phyloP scores from a whole-genome alignment of 305 asterid genomes.

The Fraxinus latifolia region DNA sequence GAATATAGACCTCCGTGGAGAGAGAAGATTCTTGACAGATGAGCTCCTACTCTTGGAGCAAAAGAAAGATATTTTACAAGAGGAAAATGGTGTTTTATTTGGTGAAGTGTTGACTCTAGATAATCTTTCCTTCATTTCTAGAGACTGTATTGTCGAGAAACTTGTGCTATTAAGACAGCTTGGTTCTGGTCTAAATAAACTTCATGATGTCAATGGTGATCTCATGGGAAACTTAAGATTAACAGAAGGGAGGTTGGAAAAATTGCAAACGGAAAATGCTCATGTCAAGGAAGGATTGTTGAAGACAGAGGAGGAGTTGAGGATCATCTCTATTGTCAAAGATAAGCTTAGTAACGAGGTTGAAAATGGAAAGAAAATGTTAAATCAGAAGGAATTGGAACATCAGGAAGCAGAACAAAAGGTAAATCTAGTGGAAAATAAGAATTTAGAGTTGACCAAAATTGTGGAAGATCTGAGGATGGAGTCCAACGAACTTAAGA shows the following conservation, averaged over 20 bases:
- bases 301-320: conserved; percentile 53
- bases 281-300: conserved; percentile 48
- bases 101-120: conserved; percentile 50
- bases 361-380: conserved; percentile 37
- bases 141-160: conserved; percentile 55
- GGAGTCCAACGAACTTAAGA: conserved; percentile 34
- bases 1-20: conserved; percentile 39
- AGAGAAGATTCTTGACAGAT: conserved; percentile 46
- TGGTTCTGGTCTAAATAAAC: conserved; percentile 37
- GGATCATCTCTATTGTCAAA: conserved; percentile 30
- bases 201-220: conserved; percentile 39
- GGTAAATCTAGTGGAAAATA: conserved; percentile 36
- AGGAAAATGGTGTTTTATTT: conserved; percentile 47
- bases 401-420: conserved; percentile 52
- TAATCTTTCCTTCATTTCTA: conserved; percentile 48
- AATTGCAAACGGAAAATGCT: conserved; percentile 49
- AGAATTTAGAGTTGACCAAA: conserved; percentile 42
- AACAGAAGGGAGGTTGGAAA: conserved; percentile 49
- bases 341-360: conserved; percentile 45
- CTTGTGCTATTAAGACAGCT: conserved; percentile 42
- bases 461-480: conserved; percentile 42
- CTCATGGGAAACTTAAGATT: conserved; percentile 44
- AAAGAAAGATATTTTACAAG: conserved; percentile 45
- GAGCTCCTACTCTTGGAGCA: conserved; percentile 41
- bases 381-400: conserved; percentile 42